Conservation (phyloP, 73 alveolate species). For the Breviolum minutum region DNA sequence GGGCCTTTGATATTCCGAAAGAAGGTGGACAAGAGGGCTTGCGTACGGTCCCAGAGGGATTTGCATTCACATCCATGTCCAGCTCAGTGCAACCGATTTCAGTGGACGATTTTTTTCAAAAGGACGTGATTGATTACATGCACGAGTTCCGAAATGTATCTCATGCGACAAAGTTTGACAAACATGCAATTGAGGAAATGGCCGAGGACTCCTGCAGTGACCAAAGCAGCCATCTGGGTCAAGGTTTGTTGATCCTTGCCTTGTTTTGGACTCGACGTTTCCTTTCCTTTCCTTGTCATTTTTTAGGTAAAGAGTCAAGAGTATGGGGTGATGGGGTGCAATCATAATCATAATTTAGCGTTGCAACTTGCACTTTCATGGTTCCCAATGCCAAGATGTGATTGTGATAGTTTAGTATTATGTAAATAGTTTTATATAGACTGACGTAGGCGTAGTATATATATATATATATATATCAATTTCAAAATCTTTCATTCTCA, state of each 20-base stretch:
- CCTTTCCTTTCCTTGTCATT: not conserved
- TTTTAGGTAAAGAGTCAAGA: not conserved
- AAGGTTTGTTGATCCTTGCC: not conserved
- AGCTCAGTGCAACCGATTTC: not conserved
- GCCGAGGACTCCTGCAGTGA: not conserved
- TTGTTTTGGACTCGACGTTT: too few species aligned
- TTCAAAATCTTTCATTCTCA: too few species aligned
- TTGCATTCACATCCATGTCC: not conserved
- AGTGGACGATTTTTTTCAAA: not conserved
- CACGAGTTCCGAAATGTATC: not conserved
- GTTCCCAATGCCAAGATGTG: not conserved
- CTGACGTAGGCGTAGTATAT: not conserved
- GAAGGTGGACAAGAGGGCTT: not conserved
- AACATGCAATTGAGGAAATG: not conserved
- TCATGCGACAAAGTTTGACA: conserved; percentile 21
- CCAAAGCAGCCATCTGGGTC: not conserved
- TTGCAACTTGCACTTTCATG: not conserved
- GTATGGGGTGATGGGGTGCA: not conserved
- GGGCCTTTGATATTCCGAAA: not conserved
- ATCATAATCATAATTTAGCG: not conserved
- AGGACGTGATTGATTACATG: not conserved
- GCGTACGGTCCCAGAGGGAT: too few species aligned
- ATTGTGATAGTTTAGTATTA: not conserved
- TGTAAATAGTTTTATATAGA: not conserved
- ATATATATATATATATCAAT: too few species aligned